phyloP scores from a whole-genome alignment of 2,329 filamentous ascomycete species.

The Xylariales sp. region DNA sequence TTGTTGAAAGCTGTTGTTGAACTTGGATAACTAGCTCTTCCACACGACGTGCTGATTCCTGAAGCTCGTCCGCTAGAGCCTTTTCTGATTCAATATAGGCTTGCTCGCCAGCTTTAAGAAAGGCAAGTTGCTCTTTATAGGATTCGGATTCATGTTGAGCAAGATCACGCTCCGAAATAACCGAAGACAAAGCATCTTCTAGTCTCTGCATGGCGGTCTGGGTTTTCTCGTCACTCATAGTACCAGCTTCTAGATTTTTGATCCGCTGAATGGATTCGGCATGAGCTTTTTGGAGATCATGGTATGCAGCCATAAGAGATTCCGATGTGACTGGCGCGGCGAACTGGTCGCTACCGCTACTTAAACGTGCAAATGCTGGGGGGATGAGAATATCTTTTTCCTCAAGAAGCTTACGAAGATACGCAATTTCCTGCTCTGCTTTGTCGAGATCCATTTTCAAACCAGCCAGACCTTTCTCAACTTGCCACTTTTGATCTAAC shows the following conservation, averaged over 20 bases:
- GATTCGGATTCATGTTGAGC: slow-evolving; percentile 72
- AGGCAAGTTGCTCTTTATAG: slow-evolving; percentile 71
- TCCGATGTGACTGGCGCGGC: slow-evolving; percentile 71
- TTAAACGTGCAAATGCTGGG: slow-evolving; percentile 64
- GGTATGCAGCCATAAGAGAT: slow-evolving; percentile 78
- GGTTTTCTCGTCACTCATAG: slow-evolving; percentile 67
- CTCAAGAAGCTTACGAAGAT: slow-evolving; percentile 80
- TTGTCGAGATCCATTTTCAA: slow-evolving; percentile 97
- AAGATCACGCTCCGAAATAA: slow-evolving; percentile 78
- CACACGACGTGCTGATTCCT: slow-evolving; percentile 78
- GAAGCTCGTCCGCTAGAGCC: slow-evolving; percentile 75
- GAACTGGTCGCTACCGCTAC: slow-evolving; percentile 54
- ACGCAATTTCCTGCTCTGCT: slow-evolving; percentile 89
- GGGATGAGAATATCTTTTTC: slow-evolving; percentile 86
- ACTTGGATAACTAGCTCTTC: slow-evolving; percentile 85
- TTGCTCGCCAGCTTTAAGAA: slow-evolving; percentile 67
- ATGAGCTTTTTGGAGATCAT: slow-evolving; percentile 79
- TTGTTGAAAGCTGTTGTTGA: slow-evolving; percentile 81
- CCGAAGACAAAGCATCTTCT: slow-evolving; percentile 74
- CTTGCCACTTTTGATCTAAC: slow-evolving; percentile 94
- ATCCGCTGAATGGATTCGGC: slow-evolving; percentile 73
- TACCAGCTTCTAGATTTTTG: slow-evolving; percentile 69
- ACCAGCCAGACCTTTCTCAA: slow-evolving; percentile 87
- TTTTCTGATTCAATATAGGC: slow-evolving; percentile 69
- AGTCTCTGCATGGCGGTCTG: slow-evolving; percentile 72